Base-by-base conservation (phyloP, 169 alveolate genomes). In the Cryptosporidium sp. region DNA sequence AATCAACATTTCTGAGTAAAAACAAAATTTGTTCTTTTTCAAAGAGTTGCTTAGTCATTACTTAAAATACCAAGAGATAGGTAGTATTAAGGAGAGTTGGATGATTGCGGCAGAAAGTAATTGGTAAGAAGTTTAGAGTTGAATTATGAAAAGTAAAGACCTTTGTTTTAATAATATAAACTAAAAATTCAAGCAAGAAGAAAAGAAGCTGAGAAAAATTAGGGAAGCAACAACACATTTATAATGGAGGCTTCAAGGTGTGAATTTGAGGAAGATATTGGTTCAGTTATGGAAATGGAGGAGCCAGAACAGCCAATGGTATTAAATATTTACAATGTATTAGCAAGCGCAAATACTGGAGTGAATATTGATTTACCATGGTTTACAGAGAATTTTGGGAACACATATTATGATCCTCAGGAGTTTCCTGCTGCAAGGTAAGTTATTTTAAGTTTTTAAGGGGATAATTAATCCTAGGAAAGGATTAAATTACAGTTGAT, bases 371-470 rank as follows among this genome's bases (percentile, higher is more conserved):
- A 80, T 51, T 44, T 80, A 35, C 6, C n/a, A 42, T 80, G 89
- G 89, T 80, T 80, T 80, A 65, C 75, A 1, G 80, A 61, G 26
- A 62, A n/a, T 3, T 80, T 80, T 39, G 89, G 89, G 48, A 80
- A 80, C 45, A 80, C 89, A 14, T 80, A 80, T 60, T 80, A 80
- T 67, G 89, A 80, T 42, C 89, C 89, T 26, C 75, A 65, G n/a
- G 89, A 80, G 39, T 80, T 80, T 62, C 89, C 89, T 21, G 89
- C 89, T 16, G 89, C 89, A 44, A 80, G 89, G 89, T 80, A 80
- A 61, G 89, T 80, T 62, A 21, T 9, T 37, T 71, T 8, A 51
- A 18, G 52, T 53, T 29, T n/a, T 3, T 9, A 23, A 10, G 67
- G 35, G 35, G 21, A 2, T 26, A 56, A 56, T 2, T 21, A 56